Evolutionary conservation across 2,329 filamentous ascomycete species (phyloP), one percentile per base, ranked within the genome.

Genomic region (Lecanoromycetidae sp.): DNA sequence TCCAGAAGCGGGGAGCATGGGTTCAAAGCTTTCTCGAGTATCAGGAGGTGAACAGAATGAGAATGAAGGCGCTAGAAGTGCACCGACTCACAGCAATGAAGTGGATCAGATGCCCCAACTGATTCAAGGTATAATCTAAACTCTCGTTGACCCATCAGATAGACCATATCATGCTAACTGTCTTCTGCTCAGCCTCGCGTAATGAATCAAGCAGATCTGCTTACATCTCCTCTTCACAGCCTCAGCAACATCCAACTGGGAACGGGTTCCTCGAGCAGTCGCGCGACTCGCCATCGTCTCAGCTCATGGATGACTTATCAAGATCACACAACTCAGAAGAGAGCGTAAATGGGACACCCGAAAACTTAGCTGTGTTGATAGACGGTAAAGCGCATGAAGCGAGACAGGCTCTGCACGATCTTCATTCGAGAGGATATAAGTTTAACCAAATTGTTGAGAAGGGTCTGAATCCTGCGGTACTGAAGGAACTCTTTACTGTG

Each of bases 401-500:
- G 12, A 63, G 61, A 51, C 52, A 60, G 29, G 66, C 66, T 37
- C 53, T 68, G 23, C 54, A 56, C 27, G 52, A 67, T 27, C 57
- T 72, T 50, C 60, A 69, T 44, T 58, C 62, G 32, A 68, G 84
- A 50, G 82, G 85, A 40, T 77, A 93, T 49, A 77, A 77, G 17
- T 94, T 81, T 58, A 72, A 82, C 46, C 75, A 85, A 50, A 80
- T 90, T 48, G 68, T 88, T 10, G 71, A 78, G 9, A 83, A 90
- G 61, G 83, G 85, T 0, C 72, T 90, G 34, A 75, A 87, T 55
- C 70, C 75, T 29, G 62, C 63, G 1, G 59, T 87, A 9, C 65
- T 94, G 29, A 74, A 71, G 47, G 61, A 67, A 25, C 69, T 91
- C 1, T 91, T 87, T 56, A 66, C 71, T 22, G 80, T 86, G 17